phyloP scores from a whole-genome alignment of 495 filamentous ascomycete species.

The Aspergillus kassunensis region DNA sequence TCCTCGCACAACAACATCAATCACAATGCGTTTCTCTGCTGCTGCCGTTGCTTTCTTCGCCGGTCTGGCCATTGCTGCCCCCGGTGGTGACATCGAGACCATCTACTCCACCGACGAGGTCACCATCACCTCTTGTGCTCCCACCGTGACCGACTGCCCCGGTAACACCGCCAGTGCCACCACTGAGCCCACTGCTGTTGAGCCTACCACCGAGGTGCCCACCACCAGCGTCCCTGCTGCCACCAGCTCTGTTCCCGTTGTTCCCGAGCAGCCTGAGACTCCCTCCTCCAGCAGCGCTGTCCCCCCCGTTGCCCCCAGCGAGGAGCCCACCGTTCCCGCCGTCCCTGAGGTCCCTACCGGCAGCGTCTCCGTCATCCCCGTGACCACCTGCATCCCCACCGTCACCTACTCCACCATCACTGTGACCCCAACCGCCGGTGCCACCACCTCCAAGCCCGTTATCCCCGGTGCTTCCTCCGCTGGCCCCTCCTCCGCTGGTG shows the following conservation, averaged over 20 bases:
- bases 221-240: conserved; percentile 13
- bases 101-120: conserved; percentile 53
- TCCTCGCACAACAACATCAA: conserved; percentile 27
- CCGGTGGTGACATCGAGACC: conserved; percentile 36
- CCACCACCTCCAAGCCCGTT: conserved; percentile 25
- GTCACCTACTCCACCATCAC: conserved; percentile 39
- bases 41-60: conserved; percentile 49
- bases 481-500: conserved; percentile 11
- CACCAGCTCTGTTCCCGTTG: conserved; percentile 1
- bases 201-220: conserved; percentile 16
- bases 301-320: conserved; percentile 17
- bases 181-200: conserved; percentile 18
- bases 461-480: conserved; percentile 24
- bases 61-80: conserved; percentile 40
- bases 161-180: conserved; percentile 25
- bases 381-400: conserved; percentile 45
- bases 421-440: conserved; percentile 14
- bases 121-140: conserved; percentile 57
- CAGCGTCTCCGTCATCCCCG: conserved; percentile 27
- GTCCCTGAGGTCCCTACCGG: conserved; percentile 14
- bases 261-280: not conserved
- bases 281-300: conserved; percentile 14
- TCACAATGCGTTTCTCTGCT: conserved; percentile 55
- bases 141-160: conserved; percentile 58
- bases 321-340: conserved; percentile 16